Evolutionary conservation across 1,139 yeast species (phyloP).

Genomic region (Yamadazyma oceani): DNA sequence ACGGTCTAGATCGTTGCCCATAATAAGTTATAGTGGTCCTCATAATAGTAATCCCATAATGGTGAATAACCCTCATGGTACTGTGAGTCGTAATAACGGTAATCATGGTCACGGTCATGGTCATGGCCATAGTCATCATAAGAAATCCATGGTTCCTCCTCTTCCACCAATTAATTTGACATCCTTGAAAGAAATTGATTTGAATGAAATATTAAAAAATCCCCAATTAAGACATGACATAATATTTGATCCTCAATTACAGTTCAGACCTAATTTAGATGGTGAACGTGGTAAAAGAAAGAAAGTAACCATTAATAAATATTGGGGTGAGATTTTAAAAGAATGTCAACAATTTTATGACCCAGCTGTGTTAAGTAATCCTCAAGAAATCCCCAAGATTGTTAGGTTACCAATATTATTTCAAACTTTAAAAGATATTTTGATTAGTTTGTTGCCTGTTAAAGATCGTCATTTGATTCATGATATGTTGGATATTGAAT

Average conservation of each 20-base stretch:
- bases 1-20: slow-evolving; percentile 45
- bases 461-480: slow-evolving; percentile 68
- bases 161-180: slow-evolving; percentile 85
- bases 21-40: slow-evolving; percentile 30
- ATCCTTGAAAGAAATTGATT: slow-evolving; percentile 80
- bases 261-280: slow-evolving; percentile 87
- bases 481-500: slow-evolving; percentile 75
- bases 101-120: slow-evolving; percentile 25
- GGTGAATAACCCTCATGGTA: neutral
- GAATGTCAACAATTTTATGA: slow-evolving; percentile 54
- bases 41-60: slow-evolving; percentile 6
- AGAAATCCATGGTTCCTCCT: slow-evolving; percentile 27
- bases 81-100: neutral
- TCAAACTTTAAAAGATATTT: slow-evolving; percentile 72
- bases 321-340: slow-evolving; percentile 75
- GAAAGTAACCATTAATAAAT: slow-evolving; percentile 70
- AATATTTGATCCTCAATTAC: slow-evolving; percentile 87
- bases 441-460: slow-evolving; percentile 72
- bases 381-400: slow-evolving; percentile 28
- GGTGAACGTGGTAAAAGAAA: slow-evolving; percentile 87
- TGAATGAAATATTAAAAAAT: slow-evolving; percentile 85
- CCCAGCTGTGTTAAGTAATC: slow-evolving; percentile 8
- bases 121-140: slow-evolving; percentile 7
- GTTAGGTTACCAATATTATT: slow-evolving; percentile 67
- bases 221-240: slow-evolving; percentile 94